Base-by-base conservation (phyloP, 768 basidiomycete genomes). In the Antrodiella citrinella region DNA sequence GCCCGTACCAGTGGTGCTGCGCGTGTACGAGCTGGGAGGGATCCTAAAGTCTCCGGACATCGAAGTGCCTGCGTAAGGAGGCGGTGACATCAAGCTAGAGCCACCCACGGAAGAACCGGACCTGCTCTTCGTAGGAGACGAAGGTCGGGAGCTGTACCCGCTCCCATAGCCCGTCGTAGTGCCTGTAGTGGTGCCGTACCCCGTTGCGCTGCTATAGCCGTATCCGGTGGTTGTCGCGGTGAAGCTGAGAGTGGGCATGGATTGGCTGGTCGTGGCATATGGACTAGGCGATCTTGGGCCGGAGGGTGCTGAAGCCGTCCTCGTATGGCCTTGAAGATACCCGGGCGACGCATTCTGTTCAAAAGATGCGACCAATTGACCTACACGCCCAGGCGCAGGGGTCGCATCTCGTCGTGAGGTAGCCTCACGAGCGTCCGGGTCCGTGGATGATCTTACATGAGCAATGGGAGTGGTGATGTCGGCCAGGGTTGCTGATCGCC, bases 331-430 rank as follows among this genome's bases (percentile, higher is more conserved):
- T 20, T 62, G 66, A 13, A 65, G 57, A 3, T 51, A 52, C 1
- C 69, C 61, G 2, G 70, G 67, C 19, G 55, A 35, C 64, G 75
- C 69, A 50, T 69, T 72, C 51, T 76, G 73, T 54, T 82, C 88
- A 52, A 89, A 91, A 23, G 83, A 78, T 0, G 87, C 86, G 35
- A 86, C 84, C 45, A 91, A 74, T 49, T 86, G 81, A 12, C 74
- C 83, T 0, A 85, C 73, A 13, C 84, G 78, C 26, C 81, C 63
- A n/a, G 67, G 66, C 22, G 53, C 71, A 1, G 78, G 78, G 40
- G 56, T 51, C 20, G 52, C 50, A 12, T 52, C 54, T 4, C 62
- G 56, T 4, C 54, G 55, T 15, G 57, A 51, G 4, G 78, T 44
- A 72, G 74, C 39, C 70, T 63, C 22, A 66, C 73, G 7, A 68